Evolutionary conservation across 176 grass and related monocot species (phyloP), one percentile per base, ranked within the genome.

Genomic region (Aegilops tauschii): DNA sequence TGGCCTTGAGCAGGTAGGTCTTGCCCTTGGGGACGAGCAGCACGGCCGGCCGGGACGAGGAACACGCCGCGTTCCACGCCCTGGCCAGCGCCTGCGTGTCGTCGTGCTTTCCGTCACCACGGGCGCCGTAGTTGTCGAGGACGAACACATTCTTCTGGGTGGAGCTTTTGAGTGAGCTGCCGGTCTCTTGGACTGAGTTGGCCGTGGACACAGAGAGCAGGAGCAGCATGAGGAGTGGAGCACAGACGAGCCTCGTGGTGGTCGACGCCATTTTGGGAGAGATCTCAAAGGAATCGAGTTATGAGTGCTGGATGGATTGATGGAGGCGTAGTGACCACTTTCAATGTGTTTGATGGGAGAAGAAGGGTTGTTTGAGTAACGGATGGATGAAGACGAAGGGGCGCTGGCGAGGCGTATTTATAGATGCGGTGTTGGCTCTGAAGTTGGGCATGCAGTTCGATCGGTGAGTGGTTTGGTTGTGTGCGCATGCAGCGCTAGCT

Each of bases 61-160:
- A 52, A 23, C 97, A 98, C 11, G 79, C 97, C 11, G 80, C 66
- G 1, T 6, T 65, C 97, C 92, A 98, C 18, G 88, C 90, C 72
- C 3, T 81, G 2, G 68, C 69, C 56, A 94, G 85, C 74, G 93
- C 92, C 86, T 21, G 44, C 11, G 91, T 90, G 75, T 97, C 94
- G n/a, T 97, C 92, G 0, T 82, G 71, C 14, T 3, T 39, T 8
- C 92, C 92, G 61, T 97, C 83, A 1, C 94, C 91, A 66, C 14
- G 81, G 17, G 86, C 90, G 56, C 91, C 94, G 64, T 86, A 90
- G 79, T 25, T 63, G 68, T 93, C 69, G 21, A 97, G 39, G 86
- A 69, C 85, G 88, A 92, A 92, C 32, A 86, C 66, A 14, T 11
- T 47, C 84, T 85, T 89, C n/a, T 3, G 12, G 1, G 13, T 76